Conservation (phyloP, 192 early-diverging fungal genomes). For the Helicostylum pulchrum region DNA sequence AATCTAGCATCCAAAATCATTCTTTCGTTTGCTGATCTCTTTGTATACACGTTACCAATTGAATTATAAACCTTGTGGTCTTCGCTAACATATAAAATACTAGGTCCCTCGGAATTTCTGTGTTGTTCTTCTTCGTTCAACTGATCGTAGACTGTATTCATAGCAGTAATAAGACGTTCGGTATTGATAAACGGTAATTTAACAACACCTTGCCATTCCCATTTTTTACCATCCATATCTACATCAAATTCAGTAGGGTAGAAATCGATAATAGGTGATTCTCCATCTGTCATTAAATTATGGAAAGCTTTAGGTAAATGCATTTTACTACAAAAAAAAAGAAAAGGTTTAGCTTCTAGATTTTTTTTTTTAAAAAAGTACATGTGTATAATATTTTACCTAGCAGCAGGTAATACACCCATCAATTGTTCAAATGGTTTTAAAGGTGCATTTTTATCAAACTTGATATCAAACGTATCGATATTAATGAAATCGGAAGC, state of each 20-base stretch:
- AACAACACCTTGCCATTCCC: conserved; percentile 90
- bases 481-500: conserved; percentile 81
- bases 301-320: conserved; percentile 68
- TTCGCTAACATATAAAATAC: conserved; percentile 56
- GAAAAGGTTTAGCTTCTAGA: background rate
- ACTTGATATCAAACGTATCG: conserved; percentile 65
- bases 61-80: conserved; percentile 60
- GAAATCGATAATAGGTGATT: conserved; percentile 91
- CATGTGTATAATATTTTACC: conserved; percentile 25
- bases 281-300: conserved; percentile 75
- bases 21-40: conserved; percentile 37
- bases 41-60: conserved; percentile 50
- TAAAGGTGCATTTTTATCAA: conserved; percentile 84
- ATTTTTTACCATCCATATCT: conserved; percentile 95
- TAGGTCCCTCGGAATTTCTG: conserved; percentile 71
- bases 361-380: no score
- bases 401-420: conserved; percentile 89
- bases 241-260: conserved; percentile 89
- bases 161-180: conserved; percentile 68
- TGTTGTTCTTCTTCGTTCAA: conserved; percentile 68
- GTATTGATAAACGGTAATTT: conserved; percentile 95
- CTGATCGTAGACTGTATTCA: conserved; percentile 59
- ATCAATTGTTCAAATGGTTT: conserved; percentile 94
- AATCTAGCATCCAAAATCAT: conserved; percentile 49
- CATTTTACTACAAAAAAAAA: conserved; percentile 39